These are phyloP conservation scores for Fibroporia radiculosa DNA, from an alignment of 768 basidiomycete genomes.

Conservation along the genomic window DNA sequence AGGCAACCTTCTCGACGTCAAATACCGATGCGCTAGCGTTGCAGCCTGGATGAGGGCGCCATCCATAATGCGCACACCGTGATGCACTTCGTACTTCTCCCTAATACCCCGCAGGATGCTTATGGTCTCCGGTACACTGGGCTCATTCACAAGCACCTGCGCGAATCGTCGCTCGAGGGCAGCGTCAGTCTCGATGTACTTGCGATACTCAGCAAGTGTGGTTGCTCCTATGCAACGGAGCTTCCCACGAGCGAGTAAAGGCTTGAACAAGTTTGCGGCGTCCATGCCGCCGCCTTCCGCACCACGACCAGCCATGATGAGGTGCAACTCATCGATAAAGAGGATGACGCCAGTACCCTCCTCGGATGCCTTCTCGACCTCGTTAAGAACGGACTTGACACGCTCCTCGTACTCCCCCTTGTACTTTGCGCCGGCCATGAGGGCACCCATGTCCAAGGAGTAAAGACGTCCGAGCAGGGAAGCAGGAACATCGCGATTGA, in stretches of 20 bases:
- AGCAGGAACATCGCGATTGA: conserved; percentile 86
- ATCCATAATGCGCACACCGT: conserved; percentile 85
- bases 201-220: conserved; percentile 85
- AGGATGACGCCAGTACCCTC: conserved; percentile 78
- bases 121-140: conserved; percentile 82
- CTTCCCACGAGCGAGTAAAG: conserved; percentile 82
- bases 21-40: conserved; percentile 86
- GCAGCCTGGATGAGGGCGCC: conserved; percentile 85
- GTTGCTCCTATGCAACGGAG: conserved; percentile 80
- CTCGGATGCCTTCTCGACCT: conserved; percentile 83
- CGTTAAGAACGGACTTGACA: conserved; percentile 84
- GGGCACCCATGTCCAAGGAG: conserved; percentile 90
- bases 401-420: conserved; percentile 98
- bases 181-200: conserved; percentile 90
- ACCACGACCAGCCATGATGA: conserved; percentile 87
- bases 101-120: conserved; percentile 90
- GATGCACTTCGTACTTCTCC: conserved; percentile 85
- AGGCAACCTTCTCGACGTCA: conserved; percentile 73
- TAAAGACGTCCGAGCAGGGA: conserved; percentile 67
- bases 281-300: conserved; percentile 88
- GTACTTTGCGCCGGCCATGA: conserved; percentile 90
- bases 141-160: conserved; percentile 90
- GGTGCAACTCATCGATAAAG: conserved; percentile 92
- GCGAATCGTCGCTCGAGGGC: conserved; percentile 90
- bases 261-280: conserved; percentile 88